These are phyloP conservation scores for Fusarium bactridioides DNA, from an alignment of 2,329 filamentous ascomycete species.

Conservation along the genomic window DNA sequence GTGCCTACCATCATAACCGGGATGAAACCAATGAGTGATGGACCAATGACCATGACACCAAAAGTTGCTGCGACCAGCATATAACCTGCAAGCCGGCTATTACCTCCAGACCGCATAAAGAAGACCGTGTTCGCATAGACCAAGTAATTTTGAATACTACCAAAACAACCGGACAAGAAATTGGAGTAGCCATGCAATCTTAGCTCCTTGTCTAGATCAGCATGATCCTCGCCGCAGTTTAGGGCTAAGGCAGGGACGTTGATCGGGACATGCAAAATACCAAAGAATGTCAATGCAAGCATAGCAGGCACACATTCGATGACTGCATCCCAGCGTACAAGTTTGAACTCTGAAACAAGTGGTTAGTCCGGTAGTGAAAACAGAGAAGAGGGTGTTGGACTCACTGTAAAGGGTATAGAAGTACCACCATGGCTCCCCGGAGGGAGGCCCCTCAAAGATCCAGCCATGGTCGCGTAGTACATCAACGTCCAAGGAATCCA, in stretches of 20 bases:
- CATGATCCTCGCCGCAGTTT: slow-evolving; percentile 89
- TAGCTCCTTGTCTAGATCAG: slow-evolving; percentile 89
- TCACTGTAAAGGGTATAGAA: slow-evolving; percentile 95
- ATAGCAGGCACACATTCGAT: slow-evolving; percentile 89
- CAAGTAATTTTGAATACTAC: slow-evolving; percentile 95
- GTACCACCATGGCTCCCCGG: slow-evolving; percentile 92
- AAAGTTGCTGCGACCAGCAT: slow-evolving; percentile 83
- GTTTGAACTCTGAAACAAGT: slow-evolving; percentile 70
- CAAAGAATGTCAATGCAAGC: slow-evolving; percentile 97
- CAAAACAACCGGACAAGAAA: slow-evolving; percentile 82
- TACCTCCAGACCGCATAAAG: slow-evolving; percentile 91
- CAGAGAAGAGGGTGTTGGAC: slow-evolving; percentile 40
- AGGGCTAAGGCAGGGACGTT: slow-evolving; percentile 95
- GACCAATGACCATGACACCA: slow-evolving; percentile 84
- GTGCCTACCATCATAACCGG: slow-evolving; percentile 97
- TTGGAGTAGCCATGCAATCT: slow-evolving; percentile 95
- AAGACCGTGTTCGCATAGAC: slow-evolving; percentile 98
- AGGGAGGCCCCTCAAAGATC: slow-evolving; percentile 88
- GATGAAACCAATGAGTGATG: slow-evolving; percentile 89
- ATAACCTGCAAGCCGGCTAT: slow-evolving; percentile 84
- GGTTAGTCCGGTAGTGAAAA: slow-evolving; percentile 23
- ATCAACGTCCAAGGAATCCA: slow-evolving; percentile 73
- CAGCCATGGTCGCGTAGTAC: slow-evolving; percentile 78
- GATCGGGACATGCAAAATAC: slow-evolving; percentile 95
- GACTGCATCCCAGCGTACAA: slow-evolving; percentile 85